Percentiles rank a stretch among this genome's conserved stretches.
phyloP scores from a whole-genome alignment of 2,329 filamentous ascomycete species.

The Phialocephala subalpina region DNA sequence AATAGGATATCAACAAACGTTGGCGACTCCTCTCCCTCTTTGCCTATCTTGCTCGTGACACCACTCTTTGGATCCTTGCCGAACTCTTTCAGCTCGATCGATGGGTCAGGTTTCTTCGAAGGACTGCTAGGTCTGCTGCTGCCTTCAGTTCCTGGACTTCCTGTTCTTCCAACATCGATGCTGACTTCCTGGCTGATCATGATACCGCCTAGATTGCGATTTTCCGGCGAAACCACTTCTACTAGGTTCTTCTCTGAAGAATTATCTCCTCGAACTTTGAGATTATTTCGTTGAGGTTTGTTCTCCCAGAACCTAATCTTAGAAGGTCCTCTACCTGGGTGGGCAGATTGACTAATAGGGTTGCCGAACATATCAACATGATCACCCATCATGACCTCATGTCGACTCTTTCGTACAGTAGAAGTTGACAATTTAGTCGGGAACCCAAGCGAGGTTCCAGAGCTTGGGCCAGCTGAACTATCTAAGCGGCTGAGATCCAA shows the following conservation, averaged over 20 bases:
- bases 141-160: neutral
- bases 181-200: constrained; percentile 69
- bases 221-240: constrained; percentile 21
- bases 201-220: constrained; percentile 59
- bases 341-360: constrained; percentile 5
- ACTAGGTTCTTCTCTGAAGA: constrained; percentile 31
- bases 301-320: constrained; percentile 26
- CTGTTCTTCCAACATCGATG: constrained; percentile 51
- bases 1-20: constrained; percentile 9
- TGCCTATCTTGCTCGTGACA: neutral
- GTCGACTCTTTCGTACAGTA: constrained; percentile 9
- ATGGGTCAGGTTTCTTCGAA: neutral
- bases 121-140: neutral
- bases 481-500: constrained; percentile 35
- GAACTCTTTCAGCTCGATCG: constrained; percentile 1
- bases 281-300: constrained; percentile 5
- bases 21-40: neutral
- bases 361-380: constrained; percentile 23
- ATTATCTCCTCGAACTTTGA: constrained; percentile 23
- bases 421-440: constrained; percentile 5
- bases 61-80: neutral
- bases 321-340: constrained; percentile 15
- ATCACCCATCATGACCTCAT: constrained; percentile 17
- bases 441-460: neutral
- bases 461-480: neutral